phyloP scores from a whole-genome alignment of 352 stramenopile species.

The Albugo candida region DNA sequence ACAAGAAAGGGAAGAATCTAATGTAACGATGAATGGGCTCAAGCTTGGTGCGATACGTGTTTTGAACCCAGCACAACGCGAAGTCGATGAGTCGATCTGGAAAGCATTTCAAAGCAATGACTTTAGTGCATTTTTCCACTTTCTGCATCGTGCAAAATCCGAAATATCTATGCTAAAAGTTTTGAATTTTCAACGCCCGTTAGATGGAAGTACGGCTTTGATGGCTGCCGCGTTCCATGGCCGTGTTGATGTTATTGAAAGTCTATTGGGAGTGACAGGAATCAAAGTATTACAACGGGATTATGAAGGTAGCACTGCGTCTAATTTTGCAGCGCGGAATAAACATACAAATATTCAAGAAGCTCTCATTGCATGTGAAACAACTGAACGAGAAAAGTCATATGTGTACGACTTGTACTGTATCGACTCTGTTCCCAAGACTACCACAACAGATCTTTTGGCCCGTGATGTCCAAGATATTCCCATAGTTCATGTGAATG shows the following conservation, averaged over 20 bases:
- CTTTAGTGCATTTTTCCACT: conserved; percentile 58
- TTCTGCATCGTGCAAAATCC: conserved; percentile 20
- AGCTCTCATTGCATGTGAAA: conserved; percentile 49
- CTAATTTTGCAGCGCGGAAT: conserved; percentile 30
- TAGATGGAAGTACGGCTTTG: conserved; percentile 46
- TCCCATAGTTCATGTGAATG: conserved; percentile 50
- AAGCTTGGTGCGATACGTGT: conserved; percentile 36
- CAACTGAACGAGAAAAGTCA: conserved; percentile 53
- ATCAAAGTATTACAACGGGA: conserved; percentile 28
- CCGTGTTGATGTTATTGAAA: conserved; percentile 60
- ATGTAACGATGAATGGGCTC: conserved; percentile 34
- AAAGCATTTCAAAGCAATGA: conserved; percentile 55
- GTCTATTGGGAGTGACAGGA: conserved; percentile 14
- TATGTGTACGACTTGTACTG: conserved; percentile 78
- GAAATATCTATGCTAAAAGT: conserved; percentile 20
- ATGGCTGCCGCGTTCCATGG: conserved; percentile 62
- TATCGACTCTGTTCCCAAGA: conserved; percentile 16
- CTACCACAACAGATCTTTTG: not conserved
- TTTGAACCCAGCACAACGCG: conserved; percentile 54
- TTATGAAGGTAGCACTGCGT: conserved; percentile 32
- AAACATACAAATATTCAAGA: conserved; percentile 35
- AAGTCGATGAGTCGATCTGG: conserved; percentile 67
- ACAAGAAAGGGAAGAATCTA: not conserved
- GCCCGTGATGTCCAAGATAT: conserved; percentile 8
- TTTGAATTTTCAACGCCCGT: conserved; percentile 40